A percentile compares a stretch with the other conserved stretches of the same genome.
Conservation (phyloP, 1,139 yeast species). For the Magnusiomyces paraingens region DNA sequence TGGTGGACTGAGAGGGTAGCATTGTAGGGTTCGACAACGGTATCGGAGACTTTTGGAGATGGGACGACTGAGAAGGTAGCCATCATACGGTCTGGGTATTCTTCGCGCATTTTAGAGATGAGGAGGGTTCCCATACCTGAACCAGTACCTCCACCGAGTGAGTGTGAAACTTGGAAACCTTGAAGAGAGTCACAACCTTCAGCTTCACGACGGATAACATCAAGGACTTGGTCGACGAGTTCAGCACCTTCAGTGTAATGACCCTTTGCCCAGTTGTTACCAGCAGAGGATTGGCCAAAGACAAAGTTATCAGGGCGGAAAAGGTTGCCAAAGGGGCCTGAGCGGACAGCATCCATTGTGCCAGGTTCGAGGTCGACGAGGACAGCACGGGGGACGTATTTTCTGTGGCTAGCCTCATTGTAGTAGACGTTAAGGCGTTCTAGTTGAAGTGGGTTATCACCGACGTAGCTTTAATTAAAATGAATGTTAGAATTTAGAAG, state of each 20-base stretch:
- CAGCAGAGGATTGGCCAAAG: conserved; percentile 87
- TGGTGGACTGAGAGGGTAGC: conserved; percentile 91
- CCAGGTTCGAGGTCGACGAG: conserved; percentile 92
- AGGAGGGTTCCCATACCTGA: conserved; percentile 91
- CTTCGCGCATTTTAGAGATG: conserved; percentile 75
- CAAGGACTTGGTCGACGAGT: conserved; percentile 81
- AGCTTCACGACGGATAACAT: conserved; percentile 86
- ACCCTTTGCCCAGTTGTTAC: conserved; percentile 96
- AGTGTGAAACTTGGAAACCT: conserved; percentile 91
- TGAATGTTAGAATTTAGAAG: too few relatives aligned
- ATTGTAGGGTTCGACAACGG: conserved; percentile 91
- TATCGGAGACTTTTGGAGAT: conserved; percentile 83
- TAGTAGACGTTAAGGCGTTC: conserved; percentile 48
- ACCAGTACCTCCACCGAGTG: conserved; percentile 96
- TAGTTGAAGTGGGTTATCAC: conserved; percentile 38
- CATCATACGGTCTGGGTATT: conserved; percentile 92
- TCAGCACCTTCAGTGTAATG: conserved; percentile 96
- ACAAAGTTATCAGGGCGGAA: conserved; percentile 89
- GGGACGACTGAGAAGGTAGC: conserved; percentile 92
- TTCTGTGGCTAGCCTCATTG: conserved; percentile 53
- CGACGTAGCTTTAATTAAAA: conserved; percentile 25
- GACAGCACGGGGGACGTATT: conserved; percentile 90
- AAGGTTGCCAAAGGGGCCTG: conserved; percentile 70
- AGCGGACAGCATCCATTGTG: conserved; percentile 76
- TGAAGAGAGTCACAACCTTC: conserved; percentile 89